Conservation (phyloP, 1,284 basidiomycete species). For the Ustilago tritici region DNA sequence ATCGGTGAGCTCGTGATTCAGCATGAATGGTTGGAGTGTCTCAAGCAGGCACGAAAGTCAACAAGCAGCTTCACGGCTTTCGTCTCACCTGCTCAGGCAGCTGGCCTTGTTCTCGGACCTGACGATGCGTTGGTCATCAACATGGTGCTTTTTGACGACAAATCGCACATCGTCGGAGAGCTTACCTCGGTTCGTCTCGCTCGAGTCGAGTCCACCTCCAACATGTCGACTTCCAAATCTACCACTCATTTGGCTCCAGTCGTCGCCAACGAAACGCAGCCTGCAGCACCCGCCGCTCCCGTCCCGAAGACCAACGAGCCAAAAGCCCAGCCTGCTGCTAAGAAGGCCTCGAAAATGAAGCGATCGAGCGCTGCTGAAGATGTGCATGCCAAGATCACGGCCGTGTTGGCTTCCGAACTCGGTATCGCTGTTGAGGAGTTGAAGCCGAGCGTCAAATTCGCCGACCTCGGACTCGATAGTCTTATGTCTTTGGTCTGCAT, state of each 20-base stretch:
- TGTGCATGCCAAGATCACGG: slow-evolving; percentile 25
- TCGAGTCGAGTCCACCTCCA: neutral
- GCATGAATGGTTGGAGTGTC: slow-evolving; percentile 7
- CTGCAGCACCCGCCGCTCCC: neutral
- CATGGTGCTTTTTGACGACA: slow-evolving; percentile 16
- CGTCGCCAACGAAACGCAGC: neutral
- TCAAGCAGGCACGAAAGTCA: neutral
- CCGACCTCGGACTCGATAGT: slow-evolving; percentile 51
- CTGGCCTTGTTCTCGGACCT: no score
- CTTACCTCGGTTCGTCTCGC: slow-evolving; percentile 14
- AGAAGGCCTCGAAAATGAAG: neutral
- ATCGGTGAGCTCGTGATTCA: slow-evolving; percentile 9
- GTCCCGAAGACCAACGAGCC: neutral
- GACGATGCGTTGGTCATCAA: neutral
- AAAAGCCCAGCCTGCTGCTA: neutral
- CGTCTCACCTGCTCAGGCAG: neutral
- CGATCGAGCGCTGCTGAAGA: slow-evolving; percentile 8
- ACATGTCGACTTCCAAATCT: neutral
- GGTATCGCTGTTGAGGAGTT: slow-evolving; percentile 41
- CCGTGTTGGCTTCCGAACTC: slow-evolving; percentile 36
- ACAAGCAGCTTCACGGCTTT: slow-evolving; percentile 7
- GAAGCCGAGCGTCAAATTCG: slow-evolving; percentile 35
- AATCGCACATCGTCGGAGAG: slow-evolving; percentile 14
- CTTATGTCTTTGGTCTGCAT: slow-evolving; percentile 55
- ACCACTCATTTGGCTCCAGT: neutral